phyloP scores from a whole-genome alignment of 1,284 basidiomycete species.

The Cryptococcus depauperatus region DNA sequence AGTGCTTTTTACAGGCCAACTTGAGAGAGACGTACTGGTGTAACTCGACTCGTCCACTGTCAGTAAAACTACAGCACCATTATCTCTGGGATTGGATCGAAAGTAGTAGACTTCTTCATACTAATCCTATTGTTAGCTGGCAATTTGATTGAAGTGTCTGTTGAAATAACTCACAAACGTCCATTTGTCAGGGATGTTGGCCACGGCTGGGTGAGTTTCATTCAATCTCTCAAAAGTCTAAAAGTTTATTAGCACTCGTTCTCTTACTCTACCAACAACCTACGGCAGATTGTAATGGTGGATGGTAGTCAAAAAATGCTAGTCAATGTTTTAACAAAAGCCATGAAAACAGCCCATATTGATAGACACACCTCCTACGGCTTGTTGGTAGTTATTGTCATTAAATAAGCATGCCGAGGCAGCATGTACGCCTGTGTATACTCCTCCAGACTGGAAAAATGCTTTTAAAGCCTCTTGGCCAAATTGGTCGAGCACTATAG shows the following conservation, averaged over 20 bases:
- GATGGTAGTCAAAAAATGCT: constrained; percentile 69
- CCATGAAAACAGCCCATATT: background rate
- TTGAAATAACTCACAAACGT: constrained; percentile 34
- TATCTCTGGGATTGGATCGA: constrained; percentile 59
- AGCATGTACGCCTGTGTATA: constrained; percentile 47
- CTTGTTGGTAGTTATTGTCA: constrained; percentile 55
- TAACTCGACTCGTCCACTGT: constrained; percentile 63
- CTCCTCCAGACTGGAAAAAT: constrained; percentile 53
- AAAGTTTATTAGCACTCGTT: background rate
- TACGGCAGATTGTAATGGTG: constrained; percentile 51
- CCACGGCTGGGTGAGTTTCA: constrained; percentile 58
- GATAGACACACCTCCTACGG: constrained; percentile 45
- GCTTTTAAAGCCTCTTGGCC: constrained; percentile 58
- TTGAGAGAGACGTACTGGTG: constrained; percentile 47
- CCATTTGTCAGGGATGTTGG: constrained; percentile 58
- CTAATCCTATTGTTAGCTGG: constrained; percentile 12
- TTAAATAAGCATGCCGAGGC: constrained; percentile 62
- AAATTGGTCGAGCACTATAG: constrained; percentile 54
- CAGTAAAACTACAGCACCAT: constrained; percentile 60
- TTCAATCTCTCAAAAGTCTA: constrained; percentile 60
- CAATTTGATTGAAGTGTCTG: background rate
- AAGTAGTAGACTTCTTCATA: constrained; percentile 58
- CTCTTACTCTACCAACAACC: constrained; percentile 4
- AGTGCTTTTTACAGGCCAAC: background rate
- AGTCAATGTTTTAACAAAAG: background rate